Evolutionary conservation across 1,139 yeast species (phyloP).

Genomic region (Diutina rugosa): DNA sequence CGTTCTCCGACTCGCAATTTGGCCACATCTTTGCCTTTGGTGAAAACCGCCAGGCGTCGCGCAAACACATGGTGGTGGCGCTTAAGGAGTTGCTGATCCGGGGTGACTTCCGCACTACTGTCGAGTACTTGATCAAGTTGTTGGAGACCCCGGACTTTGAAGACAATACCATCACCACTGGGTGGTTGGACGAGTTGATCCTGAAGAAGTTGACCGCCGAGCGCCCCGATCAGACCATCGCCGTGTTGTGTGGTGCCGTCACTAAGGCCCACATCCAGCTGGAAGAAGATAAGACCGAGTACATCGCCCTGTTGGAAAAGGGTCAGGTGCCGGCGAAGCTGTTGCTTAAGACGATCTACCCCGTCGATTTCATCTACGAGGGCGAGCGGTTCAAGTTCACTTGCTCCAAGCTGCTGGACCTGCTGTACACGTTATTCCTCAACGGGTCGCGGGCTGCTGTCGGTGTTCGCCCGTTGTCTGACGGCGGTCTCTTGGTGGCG

Average conservation of each 20-base stretch:
- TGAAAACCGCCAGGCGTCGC: slow-evolving; percentile 93
- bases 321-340: slow-evolving; percentile 90
- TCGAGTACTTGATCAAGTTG: slow-evolving; percentile 87
- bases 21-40: slow-evolving; percentile 99
- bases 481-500: slow-evolving; percentile 85
- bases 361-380: slow-evolving; percentile 90
- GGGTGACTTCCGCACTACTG: slow-evolving; percentile 91
- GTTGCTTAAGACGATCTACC: slow-evolving; percentile 73
- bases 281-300: slow-evolving; percentile 58
- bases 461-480: slow-evolving; percentile 77
- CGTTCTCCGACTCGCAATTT: slow-evolving; percentile 94
- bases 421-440: slow-evolving; percentile 75
- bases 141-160: slow-evolving; percentile 95
- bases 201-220: slow-evolving; percentile 89
- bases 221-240: slow-evolving; percentile 83
- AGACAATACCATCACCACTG: slow-evolving; percentile 90
- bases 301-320: slow-evolving; percentile 64
- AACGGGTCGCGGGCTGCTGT: slow-evolving; percentile 88
- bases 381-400: slow-evolving; percentile 89
- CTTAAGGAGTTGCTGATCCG: slow-evolving; percentile 90
- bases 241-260: slow-evolving; percentile 95
- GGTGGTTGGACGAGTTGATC: slow-evolving; percentile 96
- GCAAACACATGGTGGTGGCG: slow-evolving; percentile 98
- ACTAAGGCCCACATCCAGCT: slow-evolving; percentile 82
- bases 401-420: slow-evolving; percentile 82